phyloP scores from a whole-genome alignment of 352 stramenopile genomes.

The Phytopythium chamaehyphon region DNA sequence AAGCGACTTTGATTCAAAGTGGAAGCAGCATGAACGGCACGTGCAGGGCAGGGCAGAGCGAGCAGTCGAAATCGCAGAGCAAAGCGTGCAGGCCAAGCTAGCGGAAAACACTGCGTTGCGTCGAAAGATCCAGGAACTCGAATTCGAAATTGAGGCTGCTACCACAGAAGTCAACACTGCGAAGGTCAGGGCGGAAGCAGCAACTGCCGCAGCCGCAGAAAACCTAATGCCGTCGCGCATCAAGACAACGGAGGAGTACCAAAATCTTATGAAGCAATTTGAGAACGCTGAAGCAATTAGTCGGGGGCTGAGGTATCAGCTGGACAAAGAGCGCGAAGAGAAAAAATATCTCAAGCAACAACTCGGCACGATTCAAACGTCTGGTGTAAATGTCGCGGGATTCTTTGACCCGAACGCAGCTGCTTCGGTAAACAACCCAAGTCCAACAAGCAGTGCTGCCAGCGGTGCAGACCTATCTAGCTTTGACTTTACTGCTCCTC shows the following conservation, averaged over 20 bases:
- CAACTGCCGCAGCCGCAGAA: slow-evolving; percentile 6
- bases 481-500: slow-evolving; percentile 43
- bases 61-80: slow-evolving; percentile 1
- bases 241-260: slow-evolving; percentile 46
- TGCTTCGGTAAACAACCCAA: slow-evolving; percentile 10
- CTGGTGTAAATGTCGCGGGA: slow-evolving; percentile 10
- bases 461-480: slow-evolving; percentile 48
- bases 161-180: neutral
- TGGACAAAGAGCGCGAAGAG: slow-evolving; percentile 73
- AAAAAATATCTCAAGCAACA: slow-evolving; percentile 77
- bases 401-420: slow-evolving; percentile 17
- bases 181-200: neutral
- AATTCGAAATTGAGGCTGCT: slow-evolving; percentile 25
- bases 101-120: slow-evolving; percentile 25
- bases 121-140: slow-evolving; percentile 21
- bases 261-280: slow-evolving; percentile 44
- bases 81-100: slow-evolving; percentile 20
- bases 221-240: slow-evolving; percentile 24
- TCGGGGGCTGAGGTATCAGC: slow-evolving; percentile 59
- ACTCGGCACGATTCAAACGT: slow-evolving; percentile 32
- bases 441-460: slow-evolving; percentile 36
- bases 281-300: slow-evolving; percentile 69
- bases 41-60: slow-evolving; percentile 1
- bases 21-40: slow-evolving; percentile 19
- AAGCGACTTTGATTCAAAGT: slow-evolving; percentile 25